Evolutionary conservation across 768 basidiomycete genomes (phyloP), one percentile per base, ranked within the genome.

Genomic region (Leccinum fibrillosum): DNA sequence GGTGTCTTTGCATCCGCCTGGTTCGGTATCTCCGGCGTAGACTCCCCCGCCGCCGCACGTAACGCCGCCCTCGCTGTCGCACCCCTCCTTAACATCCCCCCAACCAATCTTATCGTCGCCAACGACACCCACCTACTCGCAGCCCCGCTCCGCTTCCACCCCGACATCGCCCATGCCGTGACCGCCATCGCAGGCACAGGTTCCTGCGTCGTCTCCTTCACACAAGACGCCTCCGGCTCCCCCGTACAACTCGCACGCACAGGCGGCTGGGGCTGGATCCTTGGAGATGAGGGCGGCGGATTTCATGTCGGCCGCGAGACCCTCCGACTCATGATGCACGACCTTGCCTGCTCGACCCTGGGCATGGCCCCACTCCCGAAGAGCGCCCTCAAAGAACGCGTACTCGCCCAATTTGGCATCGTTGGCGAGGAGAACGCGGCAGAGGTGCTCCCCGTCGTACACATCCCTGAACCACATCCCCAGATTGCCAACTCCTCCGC

Each of bases 91-190:
- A 78, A 74, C 28, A 77, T 92, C 52, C 83, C 87, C 5, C 62
- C 72, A 0, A 83, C 80, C 7, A 69, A 76, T 4, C 75, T 94
- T 23, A 74, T 78, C 44, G 79, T 95, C 52, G 79, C 86, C 44
- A 94, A 95, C 71, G 93, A 96, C 69, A 89, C 90, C 0, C 83
- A 89, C 65, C 86, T 96, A 48, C 84, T 96, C 48, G 90, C 90
- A 10, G 85, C 91, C 0, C 91, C 93, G 5, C 77, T 94, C 12
- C 79, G 82, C 39, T 74, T 85, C 65, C 78, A 86, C 66, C 66
- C 75, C 1, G 86, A 86, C 64, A 78, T 86, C 17, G 70, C 75
- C 13, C 77, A 82, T 57, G 90, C 88, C 8, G 79, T 94, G 30
- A 82, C 86, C 3, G 86, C 86, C 52, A 87, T 95, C 58, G 86